phyloP scores from a whole-genome alignment of 768 basidiomycete genomes.

The Mycena crocata region DNA sequence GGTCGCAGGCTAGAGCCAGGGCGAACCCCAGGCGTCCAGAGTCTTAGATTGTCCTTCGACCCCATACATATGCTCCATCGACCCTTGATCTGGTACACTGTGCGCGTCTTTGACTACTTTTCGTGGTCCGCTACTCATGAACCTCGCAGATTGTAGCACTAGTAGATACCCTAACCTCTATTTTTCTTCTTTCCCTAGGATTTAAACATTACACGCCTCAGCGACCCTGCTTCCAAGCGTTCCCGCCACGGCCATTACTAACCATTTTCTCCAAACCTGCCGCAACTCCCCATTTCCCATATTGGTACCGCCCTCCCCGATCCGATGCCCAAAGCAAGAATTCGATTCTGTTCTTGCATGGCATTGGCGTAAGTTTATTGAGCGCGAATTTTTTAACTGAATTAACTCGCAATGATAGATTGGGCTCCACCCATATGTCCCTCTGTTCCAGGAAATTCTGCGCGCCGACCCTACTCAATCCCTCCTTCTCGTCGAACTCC shows the following conservation, averaged over 20 bases:
- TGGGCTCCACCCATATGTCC: slow-evolving; percentile 67
- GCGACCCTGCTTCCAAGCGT: slow-evolving; percentile 49
- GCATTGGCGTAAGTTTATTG: slow-evolving; percentile 66
- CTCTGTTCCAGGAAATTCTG: slow-evolving; percentile 61
- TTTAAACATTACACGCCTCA: slow-evolving; percentile 65
- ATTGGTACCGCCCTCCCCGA: slow-evolving; percentile 59
- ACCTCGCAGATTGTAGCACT: slow-evolving; percentile 60
- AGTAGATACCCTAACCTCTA: slow-evolving; percentile 59
- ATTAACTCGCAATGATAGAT: slow-evolving; percentile 54
- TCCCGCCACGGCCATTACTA: slow-evolving; percentile 64
- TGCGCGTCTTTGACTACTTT: slow-evolving; percentile 43
- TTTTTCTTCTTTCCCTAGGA: slow-evolving; percentile 54
- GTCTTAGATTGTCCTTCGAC: slow-evolving; percentile 67
- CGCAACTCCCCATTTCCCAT: slow-evolving; percentile 50
- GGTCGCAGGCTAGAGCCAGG: slow-evolving; percentile 57
- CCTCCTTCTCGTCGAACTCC: slow-evolving; percentile 69
- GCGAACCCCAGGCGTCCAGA: slow-evolving; percentile 48
- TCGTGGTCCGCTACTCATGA: background rate
- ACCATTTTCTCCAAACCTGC: slow-evolving; percentile 57
- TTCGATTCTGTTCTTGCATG: slow-evolving; percentile 75
- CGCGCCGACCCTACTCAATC: slow-evolving; percentile 61
- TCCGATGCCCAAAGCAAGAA: slow-evolving; percentile 50
- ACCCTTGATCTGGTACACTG: slow-evolving; percentile 74
- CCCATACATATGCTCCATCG: slow-evolving; percentile 66
- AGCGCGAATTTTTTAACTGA: background rate